phyloP scores from a whole-genome alignment of 2,329 filamentous ascomycete species.

The Aureobasidium sp. region DNA sequence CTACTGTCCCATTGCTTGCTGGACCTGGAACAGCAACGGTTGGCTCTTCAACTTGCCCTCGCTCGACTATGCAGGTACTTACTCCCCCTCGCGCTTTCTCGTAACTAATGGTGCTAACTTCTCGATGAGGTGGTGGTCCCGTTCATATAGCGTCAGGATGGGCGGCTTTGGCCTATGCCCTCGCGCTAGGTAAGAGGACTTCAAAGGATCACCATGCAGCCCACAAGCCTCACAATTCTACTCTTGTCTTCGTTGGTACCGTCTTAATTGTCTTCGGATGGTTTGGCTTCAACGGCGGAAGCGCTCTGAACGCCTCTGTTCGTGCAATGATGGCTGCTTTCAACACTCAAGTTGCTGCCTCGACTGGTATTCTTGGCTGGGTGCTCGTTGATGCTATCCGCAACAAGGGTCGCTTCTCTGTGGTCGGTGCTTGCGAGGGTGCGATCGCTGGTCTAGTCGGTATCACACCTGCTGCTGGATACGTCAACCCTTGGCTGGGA shows the following conservation, averaged over 20 bases:
- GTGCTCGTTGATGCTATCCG: slow-evolving; percentile 47
- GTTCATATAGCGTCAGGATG: slow-evolving; percentile 59
- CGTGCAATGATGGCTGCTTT: slow-evolving; percentile 50
- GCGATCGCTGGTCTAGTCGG: slow-evolving; percentile 55
- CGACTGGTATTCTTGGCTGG: slow-evolving; percentile 49
- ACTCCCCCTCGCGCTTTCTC: no score
- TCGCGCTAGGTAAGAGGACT: slow-evolving; percentile 55
- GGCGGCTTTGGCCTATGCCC: slow-evolving; percentile 56
- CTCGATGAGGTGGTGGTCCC: slow-evolving; percentile 50
- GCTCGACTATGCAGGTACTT: slow-evolving; percentile 55
- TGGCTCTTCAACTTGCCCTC: slow-evolving; percentile 57
- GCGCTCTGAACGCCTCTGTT: slow-evolving; percentile 46
- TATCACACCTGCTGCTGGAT: slow-evolving; percentile 29
- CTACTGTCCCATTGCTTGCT: slow-evolving; percentile 57
- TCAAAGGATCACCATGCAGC: slow-evolving; percentile 43
- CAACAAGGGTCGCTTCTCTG: slow-evolving; percentile 46
- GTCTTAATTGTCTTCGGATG: slow-evolving; percentile 38
- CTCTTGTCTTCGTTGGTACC: slow-evolving; percentile 57
- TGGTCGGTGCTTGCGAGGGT: slow-evolving; percentile 51
- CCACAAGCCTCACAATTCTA: slow-evolving; percentile 55
- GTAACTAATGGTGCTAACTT: no score
- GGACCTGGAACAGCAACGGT: slow-evolving; percentile 61
- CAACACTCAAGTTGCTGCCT: slow-evolving; percentile 53
- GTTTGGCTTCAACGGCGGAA: slow-evolving; percentile 54
- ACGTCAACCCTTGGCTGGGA: slow-evolving; percentile 47